Base-by-base conservation (phyloP, 2,329 filamentous ascomycete species). In the Aspergillus ibericus region DNA sequence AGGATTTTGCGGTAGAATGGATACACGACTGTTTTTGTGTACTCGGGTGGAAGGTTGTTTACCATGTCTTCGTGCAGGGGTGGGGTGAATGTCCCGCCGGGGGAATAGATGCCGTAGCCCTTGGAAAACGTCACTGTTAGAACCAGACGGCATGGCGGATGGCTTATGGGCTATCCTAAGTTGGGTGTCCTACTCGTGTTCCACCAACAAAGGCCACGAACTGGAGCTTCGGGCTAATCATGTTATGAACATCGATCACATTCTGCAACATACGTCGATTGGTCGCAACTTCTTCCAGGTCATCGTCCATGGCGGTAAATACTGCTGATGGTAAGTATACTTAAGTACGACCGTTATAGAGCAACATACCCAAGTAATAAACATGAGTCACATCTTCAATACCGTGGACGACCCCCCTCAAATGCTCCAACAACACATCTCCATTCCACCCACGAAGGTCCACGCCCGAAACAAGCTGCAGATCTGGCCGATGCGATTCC, bases 351-450 rank as follows among this genome's bases (percentile, higher is more conserved):
- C n/a, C n/a, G n/a, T 27, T 4, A 3, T 20, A 16, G 2, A 44
- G 8, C 1, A 13, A 32, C 52, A 4, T 51, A 75, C 72, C 72
- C 40, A 76, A 72, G 49, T 77, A 78, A 61, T 73, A 79, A 2
- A 79, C 70, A 58, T 78, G 75, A 0, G 76, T 74, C 1, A 79
- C 72, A 6, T 61, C 75, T 10, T 73, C 68, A 9, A 78, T 63
- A 49, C 72, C 68, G 12, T 64, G 53, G 5, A 78, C 70, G 46
- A 72, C 74, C 25, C 71, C 65, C 53, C 71, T 73, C 44, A 79
- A 66, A 63, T 74, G 48, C 20, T 59, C 48, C 22, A 57, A 59
- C 22, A 53, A 13, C n/a, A 10, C 13, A 53, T 60, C 44, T 3
- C 51, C 20, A 49, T 59, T n/a, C 4, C 58, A 56, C 10, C 58